Evolutionary conservation across 805 yeast genomes (phyloP).

Genomic region (Zygosaccharomyces siamensis): DNA sequence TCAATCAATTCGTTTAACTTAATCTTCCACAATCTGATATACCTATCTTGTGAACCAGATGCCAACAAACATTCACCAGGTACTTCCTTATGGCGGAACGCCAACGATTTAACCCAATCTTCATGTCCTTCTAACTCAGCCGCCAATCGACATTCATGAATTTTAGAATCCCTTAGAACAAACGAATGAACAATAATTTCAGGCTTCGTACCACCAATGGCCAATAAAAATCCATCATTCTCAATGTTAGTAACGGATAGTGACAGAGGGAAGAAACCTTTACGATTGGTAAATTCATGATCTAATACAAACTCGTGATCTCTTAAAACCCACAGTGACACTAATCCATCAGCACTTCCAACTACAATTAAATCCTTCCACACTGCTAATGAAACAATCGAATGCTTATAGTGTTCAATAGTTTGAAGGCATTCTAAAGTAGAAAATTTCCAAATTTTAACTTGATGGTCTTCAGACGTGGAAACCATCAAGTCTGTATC

Average conservation of each 20-base stretch:
- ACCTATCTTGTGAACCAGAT: conserved; percentile 88
- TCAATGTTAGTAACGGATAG: conserved; percentile 25
- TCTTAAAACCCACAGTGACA: conserved; percentile 47
- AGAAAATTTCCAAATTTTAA: conserved; percentile 54
- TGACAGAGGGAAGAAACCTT: conserved; percentile 28
- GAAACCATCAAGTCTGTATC: conserved; percentile 46
- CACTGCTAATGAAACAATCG: conserved; percentile 54
- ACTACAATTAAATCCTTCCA: conserved; percentile 42
- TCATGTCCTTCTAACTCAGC: conserved; percentile 84
- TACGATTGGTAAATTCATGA: conserved; percentile 24
- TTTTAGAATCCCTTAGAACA: conserved; percentile 14
- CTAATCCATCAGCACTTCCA: conserved; percentile 60
- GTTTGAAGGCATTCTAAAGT: conserved; percentile 26
- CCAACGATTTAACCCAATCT: conserved; percentile 85
- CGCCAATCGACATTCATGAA: conserved; percentile 34
- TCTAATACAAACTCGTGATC: conserved; percentile 20
- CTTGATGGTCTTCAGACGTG: conserved; percentile 60
- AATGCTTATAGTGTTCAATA: conserved; percentile 42
- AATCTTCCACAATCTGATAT: conserved; percentile 85
- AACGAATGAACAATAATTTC: conserved; percentile 53
- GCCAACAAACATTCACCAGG: conserved; percentile 64
- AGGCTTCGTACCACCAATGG: conserved; percentile 68
- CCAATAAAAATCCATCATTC: conserved; percentile 42
- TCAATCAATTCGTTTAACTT: conserved; percentile 52
- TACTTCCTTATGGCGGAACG: conserved; percentile 45